Evolutionary conservation across 78 protist species (phyloP).

Genomic region (Dictyostelium citrinum): DNA sequence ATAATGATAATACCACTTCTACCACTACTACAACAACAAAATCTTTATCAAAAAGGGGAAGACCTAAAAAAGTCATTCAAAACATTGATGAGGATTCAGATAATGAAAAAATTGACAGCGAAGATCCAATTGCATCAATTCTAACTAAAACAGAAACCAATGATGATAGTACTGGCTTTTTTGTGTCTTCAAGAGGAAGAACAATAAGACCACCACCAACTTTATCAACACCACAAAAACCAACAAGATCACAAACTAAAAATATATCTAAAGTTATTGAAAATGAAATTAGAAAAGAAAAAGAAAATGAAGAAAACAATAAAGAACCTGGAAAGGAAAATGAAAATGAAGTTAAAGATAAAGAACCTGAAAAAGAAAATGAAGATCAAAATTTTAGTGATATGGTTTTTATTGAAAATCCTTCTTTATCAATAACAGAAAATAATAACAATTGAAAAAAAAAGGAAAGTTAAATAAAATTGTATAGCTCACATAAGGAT

Average conservation of each 20-base stretch:
- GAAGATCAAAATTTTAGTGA: background rate
- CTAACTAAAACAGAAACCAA: background rate
- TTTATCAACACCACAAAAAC: background rate
- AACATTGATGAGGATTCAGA: too few species aligned
- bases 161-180: background rate
- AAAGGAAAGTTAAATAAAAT: background rate
- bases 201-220: background rate
- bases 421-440: background rate
- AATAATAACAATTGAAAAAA: background rate
- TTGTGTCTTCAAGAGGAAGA: background rate
- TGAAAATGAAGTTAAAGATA: background rate
- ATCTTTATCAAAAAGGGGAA: background rate
- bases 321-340: background rate
- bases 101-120: background rate
- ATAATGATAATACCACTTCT: background rate
- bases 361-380: background rate
- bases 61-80: background rate
- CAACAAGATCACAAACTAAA: background rate
- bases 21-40: background rate
- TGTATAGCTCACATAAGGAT: background rate
- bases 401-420: background rate
- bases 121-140: background rate
- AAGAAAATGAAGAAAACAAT: background rate
- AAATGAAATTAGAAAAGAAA: background rate
- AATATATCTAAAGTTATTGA: background rate